Evolutionary conservation across 2,329 filamentous ascomycete species (phyloP).

Genomic region (Annulohypoxylon truncatum): DNA sequence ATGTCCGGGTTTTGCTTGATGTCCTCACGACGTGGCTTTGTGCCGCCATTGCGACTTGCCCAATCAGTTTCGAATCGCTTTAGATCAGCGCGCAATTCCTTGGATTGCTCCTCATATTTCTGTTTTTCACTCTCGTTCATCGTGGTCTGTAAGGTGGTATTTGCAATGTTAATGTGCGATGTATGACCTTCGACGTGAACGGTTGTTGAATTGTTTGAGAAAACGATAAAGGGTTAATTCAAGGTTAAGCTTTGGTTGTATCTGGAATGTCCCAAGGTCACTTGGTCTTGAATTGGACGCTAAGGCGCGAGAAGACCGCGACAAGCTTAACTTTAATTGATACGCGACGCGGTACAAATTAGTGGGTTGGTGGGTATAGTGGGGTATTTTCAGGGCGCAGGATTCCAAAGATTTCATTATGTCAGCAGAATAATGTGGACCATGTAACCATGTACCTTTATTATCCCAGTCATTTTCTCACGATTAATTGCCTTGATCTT

Average conservation of each 20-base stretch:
- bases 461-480: background rate
- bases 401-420: background rate
- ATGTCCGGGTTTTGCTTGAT: constrained; percentile 80
- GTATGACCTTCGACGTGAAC: background rate
- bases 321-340: constrained; percentile 22
- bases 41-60: constrained; percentile 69
- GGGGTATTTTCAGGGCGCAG: background rate
- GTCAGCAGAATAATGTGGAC: background rate
- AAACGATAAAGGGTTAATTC: background rate
- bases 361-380: background rate
- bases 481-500: background rate
- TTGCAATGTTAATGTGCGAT: too few relatives aligned
- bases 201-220: background rate
- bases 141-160: background rate
- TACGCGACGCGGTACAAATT: constrained; percentile 28
- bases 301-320: constrained; percentile 22
- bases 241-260: background rate
- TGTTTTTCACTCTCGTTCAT: constrained; percentile 62
- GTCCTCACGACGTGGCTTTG: constrained; percentile 77
- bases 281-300: background rate
- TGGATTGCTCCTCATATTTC: constrained; percentile 62
- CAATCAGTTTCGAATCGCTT: constrained; percentile 81
- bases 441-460: background rate
- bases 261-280: background rate
- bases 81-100: constrained; percentile 72